phyloP scores from a whole-genome alignment of 345 rosid species.

The Murraya koenigii region DNA sequence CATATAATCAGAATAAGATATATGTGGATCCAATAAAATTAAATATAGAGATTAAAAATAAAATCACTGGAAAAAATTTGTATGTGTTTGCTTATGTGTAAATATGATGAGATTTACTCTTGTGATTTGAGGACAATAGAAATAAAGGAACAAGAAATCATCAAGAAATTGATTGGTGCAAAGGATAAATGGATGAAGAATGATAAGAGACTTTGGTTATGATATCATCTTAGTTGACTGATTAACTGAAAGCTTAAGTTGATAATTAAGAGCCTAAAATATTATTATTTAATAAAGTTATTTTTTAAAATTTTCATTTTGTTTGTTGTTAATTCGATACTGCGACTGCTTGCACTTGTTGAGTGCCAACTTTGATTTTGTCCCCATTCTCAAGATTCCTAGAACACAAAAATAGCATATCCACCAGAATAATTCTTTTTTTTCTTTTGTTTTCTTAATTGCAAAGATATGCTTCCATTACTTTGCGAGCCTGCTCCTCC shows the following conservation, averaged over 20 bases:
- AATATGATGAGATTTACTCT: no score
- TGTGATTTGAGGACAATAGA: no score
- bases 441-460: not conserved
- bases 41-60: no score
- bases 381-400: not conserved
- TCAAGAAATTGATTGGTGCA: no score
- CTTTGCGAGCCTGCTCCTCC: conserved; percentile 40
- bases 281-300: not conserved
- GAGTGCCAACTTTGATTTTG: not conserved
- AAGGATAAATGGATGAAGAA: no score
- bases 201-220: not conserved
- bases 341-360: not conserved
- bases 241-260: not conserved
- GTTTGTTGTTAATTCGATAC: no score
- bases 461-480: conserved; percentile 47
- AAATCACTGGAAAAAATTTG: no score
- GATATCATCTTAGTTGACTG: not conserved
- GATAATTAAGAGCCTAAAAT: not conserved
- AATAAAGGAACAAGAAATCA: no score
- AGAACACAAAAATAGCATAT: not conserved
- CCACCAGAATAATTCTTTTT: not conserved
- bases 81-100: no score
- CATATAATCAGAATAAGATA: no score
- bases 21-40: no score
- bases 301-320: not conserved